Base-by-base conservation (phyloP, 2,329 filamentous ascomycete species). In the Penicillium sp. region DNA sequence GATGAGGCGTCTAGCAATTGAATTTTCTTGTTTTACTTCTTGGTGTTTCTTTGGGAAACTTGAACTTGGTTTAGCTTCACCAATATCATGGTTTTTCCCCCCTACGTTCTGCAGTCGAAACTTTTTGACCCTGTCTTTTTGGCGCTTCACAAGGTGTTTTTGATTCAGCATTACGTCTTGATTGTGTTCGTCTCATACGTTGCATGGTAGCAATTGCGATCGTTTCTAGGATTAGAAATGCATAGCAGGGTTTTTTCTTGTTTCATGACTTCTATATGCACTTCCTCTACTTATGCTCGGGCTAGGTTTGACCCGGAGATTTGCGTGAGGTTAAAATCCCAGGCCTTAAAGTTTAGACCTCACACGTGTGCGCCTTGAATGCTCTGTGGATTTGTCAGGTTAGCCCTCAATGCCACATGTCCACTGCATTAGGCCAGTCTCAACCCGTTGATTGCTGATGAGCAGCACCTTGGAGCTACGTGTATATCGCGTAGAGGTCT, bases 1-100 rank as follows among this genome's bases (percentile, higher is more conserved):
- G 43, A 54, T 35, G 31, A 59, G 64, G 65, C 63, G 63, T 65
- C 55, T 54, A 43, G 54, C 50, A 31, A 18, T 22, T 36, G 41
- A 18, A 4, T 7, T 54, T 50, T 54, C 37, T 7, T 59, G 54
- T 13, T 50, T 19, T 9, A 35, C 46, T 47, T 39, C 16, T 54
- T n/a, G 24, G 3, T 14, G 14, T 40, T 27, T 18, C n/a, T 51
- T 35, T 36, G 31, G 31, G 33, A 4, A 22, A 22, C 22, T 37
- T 19, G 11, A 14, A 22, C 36, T 37, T 19, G 11, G 19, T 22
- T 46, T 31, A n/a, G 1, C 14, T 31, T 46, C 24, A n/a, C 27
- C 43, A 46, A 31, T 22, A 13, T 22, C 4, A n/a, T 24, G 43
- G 2, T 46, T 46, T n/a, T n/a, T 24, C 11, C 16, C 13, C 9